Percentiles rank a stretch among this genome's conserved stretches.
These are phyloP conservation scores for Colletotrichum lini DNA, from an alignment of 2,329 filamentous ascomycete genomes.

Conservation along the genomic window DNA sequence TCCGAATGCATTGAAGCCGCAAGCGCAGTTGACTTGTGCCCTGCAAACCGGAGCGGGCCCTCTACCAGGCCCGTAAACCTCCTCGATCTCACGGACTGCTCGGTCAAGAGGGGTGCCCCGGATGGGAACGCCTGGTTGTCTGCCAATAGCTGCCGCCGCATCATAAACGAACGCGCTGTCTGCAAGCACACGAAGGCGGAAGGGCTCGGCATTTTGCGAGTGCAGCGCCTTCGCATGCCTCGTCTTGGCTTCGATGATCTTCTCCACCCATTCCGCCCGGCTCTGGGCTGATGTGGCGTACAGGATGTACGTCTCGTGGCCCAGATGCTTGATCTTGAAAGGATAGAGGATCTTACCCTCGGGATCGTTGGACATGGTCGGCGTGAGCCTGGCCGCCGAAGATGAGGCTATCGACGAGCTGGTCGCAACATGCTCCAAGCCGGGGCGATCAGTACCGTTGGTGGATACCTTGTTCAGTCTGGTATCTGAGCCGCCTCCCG, in stretches of 20 bases:
- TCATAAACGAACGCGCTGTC: conserved; percentile 93
- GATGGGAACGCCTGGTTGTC: conserved; percentile 79
- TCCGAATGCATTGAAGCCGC: conserved; percentile 87
- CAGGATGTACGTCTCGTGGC: conserved; percentile 91
- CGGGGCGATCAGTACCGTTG: conserved; percentile 67
- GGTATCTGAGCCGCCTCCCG: conserved; percentile 71
- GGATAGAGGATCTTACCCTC: conserved; percentile 92
- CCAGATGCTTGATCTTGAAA: conserved; percentile 95
- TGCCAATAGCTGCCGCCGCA: conserved; percentile 69
- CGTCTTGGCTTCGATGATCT: conserved; percentile 95
- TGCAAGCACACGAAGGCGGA: conserved; percentile 90
- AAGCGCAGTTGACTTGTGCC: conserved; percentile 92
- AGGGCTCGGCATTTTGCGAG: conserved; percentile 95
- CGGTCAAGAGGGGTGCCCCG: conserved; percentile 92
- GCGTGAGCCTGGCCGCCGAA: conserved; percentile 55
- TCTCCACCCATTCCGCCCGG: conserved; percentile 90
- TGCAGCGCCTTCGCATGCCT: conserved; percentile 90
- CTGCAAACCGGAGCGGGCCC: conserved; percentile 85
- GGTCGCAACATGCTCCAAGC: conserved; percentile 78
- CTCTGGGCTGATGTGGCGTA: conserved; percentile 84
- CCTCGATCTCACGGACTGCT: conserved; percentile 90
- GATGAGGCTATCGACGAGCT: conserved; percentile 74
- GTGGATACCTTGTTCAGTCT: conserved; percentile 70
- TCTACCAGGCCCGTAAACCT: conserved; percentile 78
- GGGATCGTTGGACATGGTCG: conserved; percentile 71